Conservation (phyloP, 2,329 filamentous ascomycete species). For the Penicillium corylophilum region DNA sequence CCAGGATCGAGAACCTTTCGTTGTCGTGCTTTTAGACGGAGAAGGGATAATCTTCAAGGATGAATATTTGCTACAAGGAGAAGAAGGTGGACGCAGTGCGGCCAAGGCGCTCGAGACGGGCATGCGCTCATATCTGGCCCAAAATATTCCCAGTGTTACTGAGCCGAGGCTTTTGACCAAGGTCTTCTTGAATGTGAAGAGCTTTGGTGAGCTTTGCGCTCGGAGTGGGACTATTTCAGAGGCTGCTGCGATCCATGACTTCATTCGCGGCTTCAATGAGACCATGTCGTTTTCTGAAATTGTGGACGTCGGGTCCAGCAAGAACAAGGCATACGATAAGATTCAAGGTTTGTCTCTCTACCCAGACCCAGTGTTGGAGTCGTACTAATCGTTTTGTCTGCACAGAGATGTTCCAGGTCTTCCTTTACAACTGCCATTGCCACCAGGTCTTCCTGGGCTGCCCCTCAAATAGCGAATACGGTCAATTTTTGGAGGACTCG, state of each 20-base stretch:
- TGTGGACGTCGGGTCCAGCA: conserved; percentile 48
- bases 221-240: conserved; percentile 48
- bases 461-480: conserved; percentile 57
- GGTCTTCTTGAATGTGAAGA: conserved; percentile 56
- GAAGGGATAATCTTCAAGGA: conserved; percentile 57
- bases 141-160: conserved; percentile 42
- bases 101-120: conserved; percentile 50
- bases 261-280: conserved; percentile 57
- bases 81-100: conserved; percentile 54
- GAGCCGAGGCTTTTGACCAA: conserved; percentile 51
- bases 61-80: conserved; percentile 50
- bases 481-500: conserved; percentile 52
- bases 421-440: conserved; percentile 59
- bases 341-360: conserved; percentile 41
- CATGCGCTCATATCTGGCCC: conserved; percentile 45
- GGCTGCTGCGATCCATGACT: conserved; percentile 48
- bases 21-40: conserved; percentile 56
- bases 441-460: conserved; percentile 61
- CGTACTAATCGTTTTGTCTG: conserved; percentile 24
- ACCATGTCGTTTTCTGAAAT: conserved; percentile 52
- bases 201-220: conserved; percentile 50
- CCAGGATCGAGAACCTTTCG: conserved; percentile 54
- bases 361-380: background rate
- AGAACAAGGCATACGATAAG: conserved; percentile 49
- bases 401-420: conserved; percentile 55